Evolutionary conservation across 23 red algal species (phyloP), one percentile per base, ranked within the genome.

Genomic region (Gracilaria vermiculophylla): DNA sequence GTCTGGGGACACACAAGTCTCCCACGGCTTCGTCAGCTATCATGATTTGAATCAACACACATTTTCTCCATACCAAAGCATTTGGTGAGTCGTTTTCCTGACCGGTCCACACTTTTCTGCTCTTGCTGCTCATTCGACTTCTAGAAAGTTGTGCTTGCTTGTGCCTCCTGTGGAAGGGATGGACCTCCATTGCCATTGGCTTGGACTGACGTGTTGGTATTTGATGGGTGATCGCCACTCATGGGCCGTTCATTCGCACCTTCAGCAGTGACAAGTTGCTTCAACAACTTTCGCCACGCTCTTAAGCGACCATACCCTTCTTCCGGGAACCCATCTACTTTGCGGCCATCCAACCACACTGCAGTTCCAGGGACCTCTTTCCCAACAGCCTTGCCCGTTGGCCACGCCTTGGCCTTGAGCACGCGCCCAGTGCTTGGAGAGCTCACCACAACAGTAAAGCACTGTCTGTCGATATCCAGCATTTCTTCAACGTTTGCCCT

Each of bases 401-500:
- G 90, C 90, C 90, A 93, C 43, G 82, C 90, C 31, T 85, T 84
- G 5, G 71, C 79, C 29, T 84, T 83, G 24, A 93, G 58, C 10
- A 72, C 62, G 55, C 77, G 90, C 33, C 80, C 80, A n/a, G 51
- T 93, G 20, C 41, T 53, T 1, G 90, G 90, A 5, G 90, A 78
- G 42, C 54, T 62, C 17, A 93, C 90, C 9, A 78, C 72, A 20
- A 93, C 90, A 32, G 78, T 85, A 47, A 93, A 93, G 47, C 90
- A 84, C 44, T 93, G 90, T 23, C 90, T 69, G 66, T 93, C 90
- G 43, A 93, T 69, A 55, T 93, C 90, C 1, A 93, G 54, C 61
- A 85, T 77, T 76, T 83, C 77, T 28, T 83, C 80, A 8, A 67
- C 55, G 37, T 53, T 72, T 29, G 90, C 81, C 21, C 90, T 80